Evolutionary conservation across 1,139 yeast species (phyloP), one percentile per base, ranked within the genome.

Genomic region (Pichia kudriavzevii): DNA sequence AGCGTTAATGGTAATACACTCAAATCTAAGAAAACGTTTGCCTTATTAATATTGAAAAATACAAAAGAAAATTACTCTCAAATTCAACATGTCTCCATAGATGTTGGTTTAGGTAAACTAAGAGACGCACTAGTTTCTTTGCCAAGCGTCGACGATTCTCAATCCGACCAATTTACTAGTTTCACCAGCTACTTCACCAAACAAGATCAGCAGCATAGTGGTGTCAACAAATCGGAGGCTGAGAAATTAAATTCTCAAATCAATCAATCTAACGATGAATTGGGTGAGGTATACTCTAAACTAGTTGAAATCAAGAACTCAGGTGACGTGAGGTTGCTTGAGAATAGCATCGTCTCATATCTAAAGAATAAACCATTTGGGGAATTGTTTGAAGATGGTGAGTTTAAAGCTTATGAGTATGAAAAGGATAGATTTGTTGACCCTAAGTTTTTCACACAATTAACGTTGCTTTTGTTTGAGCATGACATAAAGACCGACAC

Each of bases 351-450:
- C 5, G 43, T 55, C 17, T 32, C 53, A 13, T 53, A 39, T 34
- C 38, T 53, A 35, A 53, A 53, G 31, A 44, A 49, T 14, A 35
- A 36, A 14, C 45, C 38, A 18, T 34, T 26, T 14, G 38, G 35
- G 9, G 31, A 38, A 14, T 10, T 35, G n/a, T 34, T 22, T 11
- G 28, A 36, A 9, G 38, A 47, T 21, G 39, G 51, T 40, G 46
- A 55, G 17, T 64, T 64, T 42, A 59, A 61, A 39, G 67, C 60
- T 21, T 78, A 71, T 47, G 83, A 80, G 43, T 72, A 77, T 11
- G 85, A 77, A 35, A 61, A 64, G 20, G 95, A 85, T 53, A 64
- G 82, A 39, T 71, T 75, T 28, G 75, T 84, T 14, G 88, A 82
- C 52, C 66, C 67, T 36, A 63, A 58, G 23, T 75, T 85, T 39